phyloP scores from a whole-genome alignment of 768 basidiomycete species.

The Tubosaeta sp. region DNA sequence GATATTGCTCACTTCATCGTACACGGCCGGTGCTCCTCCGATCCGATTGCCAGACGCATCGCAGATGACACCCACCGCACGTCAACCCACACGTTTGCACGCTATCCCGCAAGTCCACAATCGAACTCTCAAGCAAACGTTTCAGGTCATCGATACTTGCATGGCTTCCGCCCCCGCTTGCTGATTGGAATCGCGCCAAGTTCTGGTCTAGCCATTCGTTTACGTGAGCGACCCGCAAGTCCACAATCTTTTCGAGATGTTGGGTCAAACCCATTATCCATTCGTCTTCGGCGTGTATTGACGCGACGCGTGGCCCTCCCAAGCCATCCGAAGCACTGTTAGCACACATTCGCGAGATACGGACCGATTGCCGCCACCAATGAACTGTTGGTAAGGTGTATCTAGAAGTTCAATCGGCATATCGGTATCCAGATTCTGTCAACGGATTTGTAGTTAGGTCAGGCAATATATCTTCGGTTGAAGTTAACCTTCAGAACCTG shows the following conservation, averaged over 20 bases:
- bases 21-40: slow-evolving; percentile 34
- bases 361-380: slow-evolving; percentile 17
- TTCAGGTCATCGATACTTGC: slow-evolving; percentile 44
- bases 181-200: slow-evolving; percentile 40
- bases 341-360: slow-evolving; percentile 13
- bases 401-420: slow-evolving; percentile 35
- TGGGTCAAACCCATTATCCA: slow-evolving; percentile 39
- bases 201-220: slow-evolving; percentile 50
- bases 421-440: slow-evolving; percentile 53
- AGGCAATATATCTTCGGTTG: no score
- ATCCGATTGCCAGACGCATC: slow-evolving; percentile 36
- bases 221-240: slow-evolving; percentile 45
- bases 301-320: slow-evolving; percentile 17
- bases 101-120: slow-evolving; percentile 43
- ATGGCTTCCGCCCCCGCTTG: slow-evolving; percentile 17
- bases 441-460: neutral
- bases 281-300: slow-evolving; percentile 21
- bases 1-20: slow-evolving; percentile 40
- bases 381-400: slow-evolving; percentile 34
- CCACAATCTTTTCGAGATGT: slow-evolving; percentile 38
- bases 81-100: slow-evolving; percentile 47
- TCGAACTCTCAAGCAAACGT: slow-evolving; percentile 38
- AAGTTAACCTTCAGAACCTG: slow-evolving; percentile 47
- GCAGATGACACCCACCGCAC: slow-evolving; percentile 46
- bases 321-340: slow-evolving; percentile 12